These are phyloP conservation scores for Ceratocystis ficicola DNA, from an alignment of 2,329 filamentous ascomycete genomes.

Conservation along the genomic window DNA sequence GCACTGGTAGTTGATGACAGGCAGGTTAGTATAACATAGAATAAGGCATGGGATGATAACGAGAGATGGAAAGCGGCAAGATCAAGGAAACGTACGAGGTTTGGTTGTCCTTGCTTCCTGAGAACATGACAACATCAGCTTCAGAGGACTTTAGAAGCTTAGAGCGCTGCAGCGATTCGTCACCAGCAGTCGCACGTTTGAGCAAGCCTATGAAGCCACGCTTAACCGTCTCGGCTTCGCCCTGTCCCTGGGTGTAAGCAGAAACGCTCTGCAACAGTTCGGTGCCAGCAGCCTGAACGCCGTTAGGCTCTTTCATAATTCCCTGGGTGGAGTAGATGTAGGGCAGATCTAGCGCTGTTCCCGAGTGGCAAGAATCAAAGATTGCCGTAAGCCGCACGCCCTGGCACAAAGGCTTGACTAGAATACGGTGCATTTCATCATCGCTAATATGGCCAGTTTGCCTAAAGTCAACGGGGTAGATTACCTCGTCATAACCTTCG, in stretches of 20 bases:
- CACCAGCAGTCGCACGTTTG: constrained; percentile 53
- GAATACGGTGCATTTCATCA: constrained; percentile 69
- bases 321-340: constrained; percentile 60
- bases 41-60: constrained; percentile 11
- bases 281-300: constrained; percentile 55
- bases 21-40: not conserved
- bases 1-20: constrained; percentile 42
- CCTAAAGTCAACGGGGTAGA: constrained; percentile 72
- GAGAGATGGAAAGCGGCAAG: constrained; percentile 17
- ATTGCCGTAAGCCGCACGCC: constrained; percentile 51
- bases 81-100: constrained; percentile 57
- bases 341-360: constrained; percentile 52
- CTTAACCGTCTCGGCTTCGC: constrained; percentile 29
- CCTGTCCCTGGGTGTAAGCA: constrained; percentile 32
- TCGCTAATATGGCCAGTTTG: constrained; percentile 71
- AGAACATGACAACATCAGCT: constrained; percentile 96
- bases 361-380: constrained; percentile 56
- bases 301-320: constrained; percentile 55
- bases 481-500: constrained; percentile 71
- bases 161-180: constrained; percentile 69
- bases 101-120: constrained; percentile 90
- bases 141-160: constrained; percentile 83
- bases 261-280: constrained; percentile 49
- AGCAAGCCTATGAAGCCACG: constrained; percentile 54
- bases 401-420: constrained; percentile 45